These are phyloP conservation scores for Scheffersomyces stipitis DNA, from an alignment of 805 yeast genomes.

Conservation along the genomic window DNA sequence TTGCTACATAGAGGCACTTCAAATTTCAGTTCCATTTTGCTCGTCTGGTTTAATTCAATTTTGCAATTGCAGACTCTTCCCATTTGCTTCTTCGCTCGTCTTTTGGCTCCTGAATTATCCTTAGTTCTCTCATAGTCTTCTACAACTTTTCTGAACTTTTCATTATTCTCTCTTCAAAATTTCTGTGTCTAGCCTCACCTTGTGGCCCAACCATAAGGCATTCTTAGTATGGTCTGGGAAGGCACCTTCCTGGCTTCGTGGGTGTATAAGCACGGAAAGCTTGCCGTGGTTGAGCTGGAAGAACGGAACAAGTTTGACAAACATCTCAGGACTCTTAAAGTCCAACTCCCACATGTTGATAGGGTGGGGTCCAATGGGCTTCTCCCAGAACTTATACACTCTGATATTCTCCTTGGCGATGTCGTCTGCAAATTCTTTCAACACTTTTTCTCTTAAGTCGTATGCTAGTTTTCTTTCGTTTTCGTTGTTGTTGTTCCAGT, in stretches of 20 bases:
- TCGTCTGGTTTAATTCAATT: too few species aligned
- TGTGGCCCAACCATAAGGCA: slow-evolving; percentile 60
- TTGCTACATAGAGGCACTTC: too few species aligned
- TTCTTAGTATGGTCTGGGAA: slow-evolving; percentile 50
- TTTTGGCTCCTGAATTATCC: too few species aligned
- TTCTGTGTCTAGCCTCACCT: slow-evolving; percentile 23
- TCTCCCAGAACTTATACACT: slow-evolving; percentile 45
- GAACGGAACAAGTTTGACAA: slow-evolving; percentile 46
- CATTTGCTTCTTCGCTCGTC: too few species aligned
- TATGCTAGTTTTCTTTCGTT: slow-evolving; percentile 34
- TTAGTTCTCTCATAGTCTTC: too few species aligned
- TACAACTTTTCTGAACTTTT: too few species aligned
- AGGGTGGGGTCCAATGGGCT: slow-evolving; percentile 60
- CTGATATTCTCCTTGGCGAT: slow-evolving; percentile 40
- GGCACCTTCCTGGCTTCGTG: slow-evolving; percentile 42
- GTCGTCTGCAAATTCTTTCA: slow-evolving; percentile 42
- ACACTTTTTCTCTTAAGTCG: slow-evolving; percentile 39
- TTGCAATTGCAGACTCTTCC: too few species aligned
- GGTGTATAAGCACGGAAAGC: slow-evolving; percentile 56
- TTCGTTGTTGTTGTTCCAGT: slow-evolving; percentile 40
- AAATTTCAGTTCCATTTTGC: too few species aligned
- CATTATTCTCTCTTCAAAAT: slow-evolving; percentile 2
- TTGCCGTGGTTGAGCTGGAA: slow-evolving; percentile 54
- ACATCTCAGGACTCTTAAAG: slow-evolving; percentile 45
- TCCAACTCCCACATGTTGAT: slow-evolving; percentile 59